These are phyloP conservation scores for Ophiostoma fasciatum DNA, from an alignment of 2,329 filamentous ascomycete species.

Conservation along the genomic window DNA sequence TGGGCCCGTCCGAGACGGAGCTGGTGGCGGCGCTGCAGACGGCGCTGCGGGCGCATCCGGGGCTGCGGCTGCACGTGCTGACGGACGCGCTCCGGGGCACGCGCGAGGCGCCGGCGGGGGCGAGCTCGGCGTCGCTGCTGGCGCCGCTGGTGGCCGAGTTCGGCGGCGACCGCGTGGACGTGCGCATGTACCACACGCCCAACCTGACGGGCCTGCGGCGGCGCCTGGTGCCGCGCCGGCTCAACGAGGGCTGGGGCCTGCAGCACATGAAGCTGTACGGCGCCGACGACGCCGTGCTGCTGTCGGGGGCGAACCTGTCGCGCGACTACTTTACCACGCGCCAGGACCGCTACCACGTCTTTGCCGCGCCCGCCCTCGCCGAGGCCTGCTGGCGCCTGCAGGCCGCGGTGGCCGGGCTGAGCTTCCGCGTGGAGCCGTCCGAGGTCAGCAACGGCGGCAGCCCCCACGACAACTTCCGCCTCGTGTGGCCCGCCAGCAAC, in stretches of 20 bases:
- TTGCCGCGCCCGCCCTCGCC: conserved; percentile 63
- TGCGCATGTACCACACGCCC: conserved; percentile 96
- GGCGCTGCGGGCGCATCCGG: conserved; percentile 58
- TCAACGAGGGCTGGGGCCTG: conserved; percentile 96
- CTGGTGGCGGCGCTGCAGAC: conserved; percentile 61
- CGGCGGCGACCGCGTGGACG: conserved; percentile 68
- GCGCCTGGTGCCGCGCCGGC: conserved; percentile 66
- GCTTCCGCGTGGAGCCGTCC: conserved; percentile 60
- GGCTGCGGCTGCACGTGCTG: conserved; percentile 72
- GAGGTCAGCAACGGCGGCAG: conserved; percentile 29
- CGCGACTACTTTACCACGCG: conserved; percentile 93
- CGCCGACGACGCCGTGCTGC: conserved; percentile 84
- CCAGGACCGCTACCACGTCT: conserved; percentile 87
- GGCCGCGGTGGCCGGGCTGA: conserved; percentile 60
- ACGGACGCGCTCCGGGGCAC: conserved; percentile 88
- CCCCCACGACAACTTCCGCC: conserved; percentile 25
- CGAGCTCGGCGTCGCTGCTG: conserved; percentile 79
- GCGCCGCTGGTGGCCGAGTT: conserved; percentile 75
- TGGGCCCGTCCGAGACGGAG: conserved; percentile 85
- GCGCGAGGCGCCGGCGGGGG: conserved; percentile 65
- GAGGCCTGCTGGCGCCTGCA: conserved; percentile 74
- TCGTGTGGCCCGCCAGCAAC: conserved; percentile 65
- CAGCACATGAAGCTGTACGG: conserved; percentile 99
- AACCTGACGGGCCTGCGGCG: conserved; percentile 83
- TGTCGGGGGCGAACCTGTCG: conserved; percentile 87